Base-by-base conservation (phyloP, 176 grass and related monocot genomes). In the Bromus sterilis region DNA sequence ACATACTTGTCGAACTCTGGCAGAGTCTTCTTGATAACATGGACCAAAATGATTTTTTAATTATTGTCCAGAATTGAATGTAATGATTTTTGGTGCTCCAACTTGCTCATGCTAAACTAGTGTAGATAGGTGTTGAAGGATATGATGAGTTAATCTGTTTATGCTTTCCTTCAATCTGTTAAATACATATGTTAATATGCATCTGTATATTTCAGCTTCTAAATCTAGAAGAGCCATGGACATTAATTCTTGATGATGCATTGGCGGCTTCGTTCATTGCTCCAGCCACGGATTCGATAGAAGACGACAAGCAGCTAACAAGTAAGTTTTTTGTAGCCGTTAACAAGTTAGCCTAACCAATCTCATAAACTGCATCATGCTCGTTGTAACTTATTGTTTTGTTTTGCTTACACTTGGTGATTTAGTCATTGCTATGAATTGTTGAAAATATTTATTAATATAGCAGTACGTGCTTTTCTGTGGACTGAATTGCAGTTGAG, bases 191-290 rank as follows among this genome's bases (percentile, higher is more conserved):
- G 34, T 76, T 31, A 75, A 68, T 79, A 4, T 70, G 43, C 14
- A 18, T 71, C 9, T 89, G 29, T 55, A 33, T 84, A 48, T 80
- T 74, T 48, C 82, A 98, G 95, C 84, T 98, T 88, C 31, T 95
- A 41, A 89, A 77, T 88, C 81, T 98, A 66, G 79, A 93, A 82
- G 88, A 98, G 34, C 82, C 88, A 18, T 98, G 95, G 95, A 94
- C 88, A 68, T 58, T 95, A 51, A 95, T 98, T 49, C 66, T 98
- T 78, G 92, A 98, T 84, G 95, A 98, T 80, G 90, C 84, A 82
- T 88, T 98, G 71, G 89, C 95, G 2, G 88, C 83, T 83, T 98
- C 90, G 6, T 95, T 95, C 84, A 66, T 98, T 77, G 93, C 95
- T 78, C 89, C 93, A 66, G 82, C 79, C 70, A 90, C 88, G 2